Conservation (phyloP, 352 stramenopile species). For the Phytophthora europaea region DNA sequence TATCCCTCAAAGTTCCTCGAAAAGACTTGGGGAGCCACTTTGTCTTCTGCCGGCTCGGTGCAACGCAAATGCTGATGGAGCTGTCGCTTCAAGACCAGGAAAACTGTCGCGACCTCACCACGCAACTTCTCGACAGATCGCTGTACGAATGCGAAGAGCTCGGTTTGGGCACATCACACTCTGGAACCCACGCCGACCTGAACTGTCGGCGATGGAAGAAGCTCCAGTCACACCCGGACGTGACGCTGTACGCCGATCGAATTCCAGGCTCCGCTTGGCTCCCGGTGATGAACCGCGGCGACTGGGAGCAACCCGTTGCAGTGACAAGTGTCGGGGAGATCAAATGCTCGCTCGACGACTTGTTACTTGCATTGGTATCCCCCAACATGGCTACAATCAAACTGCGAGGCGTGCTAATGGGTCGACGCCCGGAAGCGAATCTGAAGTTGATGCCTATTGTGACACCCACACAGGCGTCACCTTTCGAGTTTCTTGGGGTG, state of each 20-base stretch:
- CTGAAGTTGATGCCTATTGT: slow-evolving; percentile 26
- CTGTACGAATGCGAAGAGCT: slow-evolving; percentile 39
- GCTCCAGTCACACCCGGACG: slow-evolving; percentile 30
- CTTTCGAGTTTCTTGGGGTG: slow-evolving; percentile 35
- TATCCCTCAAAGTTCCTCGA: slow-evolving; percentile 1
- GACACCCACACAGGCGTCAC: slow-evolving; percentile 6
- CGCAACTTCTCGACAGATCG: slow-evolving; percentile 37
- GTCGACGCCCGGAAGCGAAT: slow-evolving; percentile 19
- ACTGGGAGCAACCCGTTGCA: slow-evolving; percentile 35
- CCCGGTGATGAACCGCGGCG: slow-evolving; percentile 26
- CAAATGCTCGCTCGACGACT: slow-evolving; percentile 31
- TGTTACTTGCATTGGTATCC: slow-evolving; percentile 31
- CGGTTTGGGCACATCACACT: slow-evolving; percentile 21
- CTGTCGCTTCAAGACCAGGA: slow-evolving; percentile 32
- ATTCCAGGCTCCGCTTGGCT: slow-evolving; percentile 25
- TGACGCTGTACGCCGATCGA: slow-evolving; percentile 38
- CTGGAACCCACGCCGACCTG: slow-evolving; percentile 22
- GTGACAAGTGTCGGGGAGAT: slow-evolving; percentile 29
- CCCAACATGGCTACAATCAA: slow-evolving; percentile 20
- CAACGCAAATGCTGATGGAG: slow-evolving; percentile 21
- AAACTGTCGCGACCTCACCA: slow-evolving; percentile 28
- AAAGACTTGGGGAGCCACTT: slow-evolving; percentile 9
- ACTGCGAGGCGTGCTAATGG: slow-evolving; percentile 30
- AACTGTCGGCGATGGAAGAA: slow-evolving; percentile 31
- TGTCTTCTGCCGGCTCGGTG: neutral